Base-by-base conservation (phyloP, 345 rosid genomes). In the Salix caprea region DNA sequence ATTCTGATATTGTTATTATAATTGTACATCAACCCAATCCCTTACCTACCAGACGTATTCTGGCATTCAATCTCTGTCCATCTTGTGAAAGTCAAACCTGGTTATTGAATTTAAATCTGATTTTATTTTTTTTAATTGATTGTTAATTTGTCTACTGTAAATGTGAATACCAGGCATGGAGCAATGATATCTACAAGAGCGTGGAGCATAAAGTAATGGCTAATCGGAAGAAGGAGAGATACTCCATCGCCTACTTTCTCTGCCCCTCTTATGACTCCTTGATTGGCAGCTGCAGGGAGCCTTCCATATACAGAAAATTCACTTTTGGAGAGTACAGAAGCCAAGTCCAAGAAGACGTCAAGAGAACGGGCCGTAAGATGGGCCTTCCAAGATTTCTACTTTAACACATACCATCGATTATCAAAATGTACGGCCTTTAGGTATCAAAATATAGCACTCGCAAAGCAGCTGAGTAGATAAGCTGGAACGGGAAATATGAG, bases 191-290 rank as follows among this genome's bases (percentile, higher is more conserved):
- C 6, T 90, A 90, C 65, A 89, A 78, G 74, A 90, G 94, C 37
- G 92, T 88, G 79, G 87, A 90, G 79, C 94, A 90, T 77, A 87
- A 78, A 72, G 94, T 89, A 75, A 72, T 83, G 76, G 78, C 90
- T 2, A 89, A 90, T 73, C 71, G 52, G 69, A 75, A 77, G 80
- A 79, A 23, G 73, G 94, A 89, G 67, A 79, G 94, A 82, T 86
- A 83, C 65, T 87, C 92, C 19, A 46, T 84, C 10, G 94, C 94
- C 68, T 90, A 88, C 80, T 90, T 90, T 78, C 84, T 90, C 1
- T 90, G 94, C 84, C 94, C 94, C 7, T 85, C 90, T 1, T 73
- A 85, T 40, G 90, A 89, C 36, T 80, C 92, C 5, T 71, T 82
- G 24, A 88, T 90, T 24, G 90, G 79, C 67, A 90, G 90, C 70